Base-by-base conservation (phyloP, 106 monocot genomes). In the Alisma plantagoaquatica region DNA sequence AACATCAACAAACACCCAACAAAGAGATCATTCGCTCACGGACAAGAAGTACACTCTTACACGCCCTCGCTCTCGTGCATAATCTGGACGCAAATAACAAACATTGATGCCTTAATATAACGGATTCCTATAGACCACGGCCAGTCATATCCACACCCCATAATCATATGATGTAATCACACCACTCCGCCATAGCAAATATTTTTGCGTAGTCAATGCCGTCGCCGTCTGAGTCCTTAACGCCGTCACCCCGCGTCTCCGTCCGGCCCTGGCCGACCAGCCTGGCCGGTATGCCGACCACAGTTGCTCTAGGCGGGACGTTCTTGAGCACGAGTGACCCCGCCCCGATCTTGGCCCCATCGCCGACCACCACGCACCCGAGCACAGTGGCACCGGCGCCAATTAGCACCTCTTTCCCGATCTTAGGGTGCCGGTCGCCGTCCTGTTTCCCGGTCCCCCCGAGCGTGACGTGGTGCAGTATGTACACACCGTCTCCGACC, bases 161-260 rank as follows among this genome's bases (percentile, higher is more conserved):
- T n/a, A 14, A 38, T 74, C 61, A 79, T 33, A 87, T 87, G 23
- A 63, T 77, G 67, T 87, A 87, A 38, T 80, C 75, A 3, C 57
- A 80, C 79, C 79, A 80, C 49, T 79, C 65, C 1, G 60, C 65
- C 28, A 86, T 86, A 65, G 81, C 80, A 1, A 70, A 71, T n/a
- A n/a, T n/a, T n/a, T n/a, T n/a, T 2, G 75, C 75, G 31, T 80
- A 75, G 66, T 80, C 80, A 74, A 80, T 75, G 52, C 70, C 66
- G 57, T 75, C 80, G 19, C 75, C 67, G 1, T 74, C 70, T 8
- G 14, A 8, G 35, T 38, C 35, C 35, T 38, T 14, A 14, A 38
- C 9, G 9, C n/a, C n/a, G n/a, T n/a, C n/a, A n/a, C n/a, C n/a
- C n/a, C n/a, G n/a, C n/a, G n/a, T 14, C 35, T 38, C 14, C 35